These are phyloP conservation scores for Stemphylium beticola DNA, from an alignment of 2,329 filamentous ascomycete genomes.

Conservation along the genomic window DNA sequence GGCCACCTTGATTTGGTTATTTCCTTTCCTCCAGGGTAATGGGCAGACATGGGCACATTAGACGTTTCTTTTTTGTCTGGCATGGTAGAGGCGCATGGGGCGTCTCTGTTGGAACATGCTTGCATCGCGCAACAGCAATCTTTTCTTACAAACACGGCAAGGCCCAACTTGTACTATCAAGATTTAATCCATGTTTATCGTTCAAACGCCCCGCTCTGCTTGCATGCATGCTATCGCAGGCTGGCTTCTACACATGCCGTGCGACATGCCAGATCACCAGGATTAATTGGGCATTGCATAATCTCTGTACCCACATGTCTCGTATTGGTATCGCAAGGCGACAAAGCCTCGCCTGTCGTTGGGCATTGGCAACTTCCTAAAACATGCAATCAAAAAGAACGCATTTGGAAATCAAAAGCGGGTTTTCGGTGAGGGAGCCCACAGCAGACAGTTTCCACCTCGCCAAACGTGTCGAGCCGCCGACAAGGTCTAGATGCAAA, in stretches of 20 bases:
- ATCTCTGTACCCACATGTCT: no score
- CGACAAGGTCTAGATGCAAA: no score
- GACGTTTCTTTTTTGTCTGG: slow-evolving; percentile 4
- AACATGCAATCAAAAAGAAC: no score
- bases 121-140: not conserved
- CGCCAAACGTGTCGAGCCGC: no score
- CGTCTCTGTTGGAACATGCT: not conserved
- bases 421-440: no score
- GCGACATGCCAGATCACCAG: not conserved
- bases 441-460: no score
- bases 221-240: not conserved
- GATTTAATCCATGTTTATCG: slow-evolving; percentile 1
- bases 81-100: slow-evolving; percentile 10
- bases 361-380: no score
- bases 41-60: slow-evolving; percentile 1
- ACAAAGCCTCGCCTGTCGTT: no score
- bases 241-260: not conserved
- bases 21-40: not conserved
- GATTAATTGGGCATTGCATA: no score
- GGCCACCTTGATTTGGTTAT: not conserved
- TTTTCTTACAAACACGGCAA: not conserved
- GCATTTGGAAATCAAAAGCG: no score
- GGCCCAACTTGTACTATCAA: slow-evolving; percentile 2
- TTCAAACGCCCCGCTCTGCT: not conserved
- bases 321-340: no score